Conservation (phyloP, 129 eudicot species). For the Chrysanthemum makinoi region DNA sequence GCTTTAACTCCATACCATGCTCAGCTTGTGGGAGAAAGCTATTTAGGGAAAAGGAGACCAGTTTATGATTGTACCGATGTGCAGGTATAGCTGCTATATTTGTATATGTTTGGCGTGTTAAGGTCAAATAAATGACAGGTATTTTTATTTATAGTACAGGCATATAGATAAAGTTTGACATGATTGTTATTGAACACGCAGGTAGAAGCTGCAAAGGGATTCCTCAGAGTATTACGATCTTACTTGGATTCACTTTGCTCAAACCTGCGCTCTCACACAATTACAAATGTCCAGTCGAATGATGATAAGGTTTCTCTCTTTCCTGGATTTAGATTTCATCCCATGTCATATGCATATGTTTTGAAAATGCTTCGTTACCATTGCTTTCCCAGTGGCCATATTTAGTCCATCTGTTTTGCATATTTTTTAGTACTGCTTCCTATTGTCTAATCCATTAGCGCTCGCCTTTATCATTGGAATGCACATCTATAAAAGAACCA, state of each 20-base stretch:
- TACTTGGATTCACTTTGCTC: slow-evolving; percentile 89
- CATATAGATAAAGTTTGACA: slow-evolving; percentile 7
- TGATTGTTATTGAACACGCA: slow-evolving; percentile 39
- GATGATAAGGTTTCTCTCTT: slow-evolving; percentile 74
- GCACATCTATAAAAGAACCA: too few species aligned
- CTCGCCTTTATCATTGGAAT: too few species aligned
- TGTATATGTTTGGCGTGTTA: neutral
- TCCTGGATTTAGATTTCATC: neutral
- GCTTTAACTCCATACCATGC: slow-evolving; percentile 74
- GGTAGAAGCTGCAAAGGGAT: slow-evolving; percentile 93
- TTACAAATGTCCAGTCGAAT: slow-evolving; percentile 95
- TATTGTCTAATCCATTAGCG: too few species aligned
- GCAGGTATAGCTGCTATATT: slow-evolving; percentile 50
- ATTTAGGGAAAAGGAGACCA: slow-evolving; percentile 78
- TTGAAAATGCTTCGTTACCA: slow-evolving; percentile 1
- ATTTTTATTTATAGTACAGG: slow-evolving; percentile 1
- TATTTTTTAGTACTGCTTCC: too few species aligned
- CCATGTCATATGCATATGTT: neutral
- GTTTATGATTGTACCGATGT: slow-evolving; percentile 81
- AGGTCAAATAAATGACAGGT: neutral
- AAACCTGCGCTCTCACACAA: slow-evolving; percentile 91
- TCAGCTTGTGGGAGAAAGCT: slow-evolving; percentile 95
- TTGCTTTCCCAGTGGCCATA: neutral
- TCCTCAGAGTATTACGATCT: slow-evolving; percentile 63
- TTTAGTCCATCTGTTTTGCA: too few species aligned